These are phyloP conservation scores for Xylaria acuta DNA, from an alignment of 495 filamentous ascomycete genomes.

Conservation along the genomic window DNA sequence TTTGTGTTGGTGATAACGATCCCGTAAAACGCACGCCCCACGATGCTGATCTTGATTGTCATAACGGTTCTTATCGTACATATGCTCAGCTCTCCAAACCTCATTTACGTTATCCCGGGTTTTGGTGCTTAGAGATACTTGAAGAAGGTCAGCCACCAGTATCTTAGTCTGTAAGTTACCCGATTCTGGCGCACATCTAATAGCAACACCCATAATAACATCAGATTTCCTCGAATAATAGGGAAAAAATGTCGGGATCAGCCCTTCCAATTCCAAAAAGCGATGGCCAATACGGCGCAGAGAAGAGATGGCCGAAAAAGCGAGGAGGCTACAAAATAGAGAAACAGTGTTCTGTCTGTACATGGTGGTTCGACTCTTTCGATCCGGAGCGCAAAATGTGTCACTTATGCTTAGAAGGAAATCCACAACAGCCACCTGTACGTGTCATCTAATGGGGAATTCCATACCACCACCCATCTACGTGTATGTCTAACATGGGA, in stretches of 20 bases:
- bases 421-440: neutral
- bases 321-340: slow-evolving; percentile 4
- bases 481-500: neutral
- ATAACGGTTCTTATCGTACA: neutral
- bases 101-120: neutral
- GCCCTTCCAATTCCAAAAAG: too few relatives aligned
- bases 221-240: neutral
- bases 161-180: neutral
- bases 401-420: neutral
- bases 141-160: neutral
- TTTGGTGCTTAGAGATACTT: neutral
- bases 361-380: slow-evolving; percentile 13
- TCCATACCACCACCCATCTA: neutral
- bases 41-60: neutral
- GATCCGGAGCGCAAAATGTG: neutral
- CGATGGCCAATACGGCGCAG: neutral
- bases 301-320: neutral
- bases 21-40: too few relatives aligned
- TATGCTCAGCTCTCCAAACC: neutral
- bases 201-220: neutral
- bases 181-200: neutral
- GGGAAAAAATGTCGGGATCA: neutral
- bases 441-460: neutral
- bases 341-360: neutral
- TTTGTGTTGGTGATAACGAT: neutral